Base-by-base conservation (phyloP, 225 moss, liverwort and hornwort species). In the Asterella californica region DNA sequence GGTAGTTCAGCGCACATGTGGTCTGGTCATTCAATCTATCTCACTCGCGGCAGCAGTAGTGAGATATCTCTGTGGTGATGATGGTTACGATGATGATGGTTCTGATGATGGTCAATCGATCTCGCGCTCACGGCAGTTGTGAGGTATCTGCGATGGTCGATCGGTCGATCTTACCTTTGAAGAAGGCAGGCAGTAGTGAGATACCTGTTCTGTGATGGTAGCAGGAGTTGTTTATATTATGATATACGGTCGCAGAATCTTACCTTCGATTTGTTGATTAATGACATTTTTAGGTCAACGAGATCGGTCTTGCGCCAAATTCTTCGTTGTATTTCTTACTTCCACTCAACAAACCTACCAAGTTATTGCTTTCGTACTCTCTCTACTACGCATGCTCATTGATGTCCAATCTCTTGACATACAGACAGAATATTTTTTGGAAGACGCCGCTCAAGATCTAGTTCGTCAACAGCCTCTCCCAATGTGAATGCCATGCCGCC, bases 281-380 rank as follows among this genome's bases (percentile, higher is more conserved):
- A 17, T 76, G 75, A 76, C 75, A 59, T 24, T 59, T 76, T 76
- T 76, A 76, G 75, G 75, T 57, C 57, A 76, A 76, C 33, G 75
- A 59, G 75, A 59, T 76, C 75, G 57, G 75, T 76, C 55, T 37
- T 75, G 75, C 54, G 75, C 75, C 55, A 75, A 49, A 59, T 75
- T 75, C 75, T 76, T 76, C 59, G 75, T 76, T 76, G 75, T 76
- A 59, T 76, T 76, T 76, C 75, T 59, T 76, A 76, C 75, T 60
- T 76, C 75, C 75, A 59, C 33, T 57, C 75, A 76, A 76, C 59
- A 60, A 60, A 37, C 75, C 57, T 24, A 55, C 45, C 21, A n/a
- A 76, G 75, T 38, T 22, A 59, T 55, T 76, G 37, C 34, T 24
- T 55, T 76, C 24, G 2, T 49, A 14, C 25, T 72, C 25, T 71